Percentiles rank a stretch among this genome's conserved stretches.
Conservation (phyloP, 257 asterid species). For the Fraxinus pennsylvanica region DNA sequence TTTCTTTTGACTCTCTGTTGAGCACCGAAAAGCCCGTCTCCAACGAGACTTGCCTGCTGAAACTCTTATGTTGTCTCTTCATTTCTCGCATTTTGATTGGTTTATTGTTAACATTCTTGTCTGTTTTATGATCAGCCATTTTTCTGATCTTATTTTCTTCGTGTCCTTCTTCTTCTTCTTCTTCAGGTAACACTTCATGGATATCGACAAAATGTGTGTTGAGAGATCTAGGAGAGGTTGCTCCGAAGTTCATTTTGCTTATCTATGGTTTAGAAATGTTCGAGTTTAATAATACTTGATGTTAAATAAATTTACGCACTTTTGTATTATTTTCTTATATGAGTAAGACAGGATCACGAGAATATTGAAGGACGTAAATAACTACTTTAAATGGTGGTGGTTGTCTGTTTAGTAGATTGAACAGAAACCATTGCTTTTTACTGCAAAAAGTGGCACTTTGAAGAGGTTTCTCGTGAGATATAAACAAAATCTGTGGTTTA, state of each 20-base stretch:
- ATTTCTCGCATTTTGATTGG: constrained; percentile 33
- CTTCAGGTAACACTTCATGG: constrained; percentile 59
- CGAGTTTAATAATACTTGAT: not conserved
- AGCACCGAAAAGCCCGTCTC: constrained; percentile 83
- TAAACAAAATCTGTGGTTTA: constrained; percentile 29
- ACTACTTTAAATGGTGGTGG: constrained; percentile 26
- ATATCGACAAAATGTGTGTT: constrained; percentile 63
- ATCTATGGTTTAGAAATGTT: not conserved
- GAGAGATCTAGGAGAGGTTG: constrained; percentile 41
- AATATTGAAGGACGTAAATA: not conserved
- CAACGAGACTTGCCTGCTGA: constrained; percentile 77
- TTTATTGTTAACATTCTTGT: constrained; percentile 27
- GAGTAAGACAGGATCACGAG: constrained; percentile 38
- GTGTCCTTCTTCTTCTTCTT: constrained; percentile 44
- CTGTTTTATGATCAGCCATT: constrained; percentile 26
- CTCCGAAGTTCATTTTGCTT: constrained; percentile 47
- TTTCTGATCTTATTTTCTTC: constrained; percentile 17
- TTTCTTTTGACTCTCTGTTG: constrained; percentile 41
- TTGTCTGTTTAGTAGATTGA: constrained; percentile 15
- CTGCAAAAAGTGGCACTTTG: constrained; percentile 19
- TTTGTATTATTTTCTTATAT: not conserved
- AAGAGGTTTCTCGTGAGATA: constrained; percentile 46
- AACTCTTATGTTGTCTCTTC: constrained; percentile 35
- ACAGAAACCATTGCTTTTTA: constrained; percentile 3
- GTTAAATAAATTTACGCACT: not conserved